A percentile compares a stretch with the other conserved stretches of the same genome.
Conservation (phyloP, 2,329 filamentous ascomycete species). For the Fusarium illudens region DNA sequence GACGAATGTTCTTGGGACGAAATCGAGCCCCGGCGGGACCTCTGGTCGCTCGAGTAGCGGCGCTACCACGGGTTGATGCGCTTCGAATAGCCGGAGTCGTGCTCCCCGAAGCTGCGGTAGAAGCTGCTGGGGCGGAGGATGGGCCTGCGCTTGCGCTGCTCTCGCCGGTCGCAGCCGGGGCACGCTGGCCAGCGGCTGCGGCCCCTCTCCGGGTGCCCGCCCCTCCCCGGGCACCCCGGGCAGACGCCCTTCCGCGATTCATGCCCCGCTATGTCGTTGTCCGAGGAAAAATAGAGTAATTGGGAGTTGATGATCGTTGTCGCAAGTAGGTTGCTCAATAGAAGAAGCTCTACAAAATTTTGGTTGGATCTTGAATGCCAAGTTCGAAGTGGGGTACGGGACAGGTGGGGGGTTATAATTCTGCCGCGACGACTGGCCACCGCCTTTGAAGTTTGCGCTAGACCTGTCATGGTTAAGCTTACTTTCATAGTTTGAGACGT, state of each 20-base stretch:
- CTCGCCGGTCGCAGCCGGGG: constrained; percentile 31
- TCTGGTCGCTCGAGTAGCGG: constrained; percentile 48
- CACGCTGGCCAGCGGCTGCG: constrained; percentile 39
- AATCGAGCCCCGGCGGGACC: constrained; percentile 53
- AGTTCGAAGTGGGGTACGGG: constrained; percentile 36
- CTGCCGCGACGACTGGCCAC: constrained; percentile 39
- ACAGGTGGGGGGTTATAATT: constrained; percentile 47
- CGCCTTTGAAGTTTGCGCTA: constrained; percentile 13
- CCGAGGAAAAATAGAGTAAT: not conserved
- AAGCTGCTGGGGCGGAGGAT: constrained; percentile 19
- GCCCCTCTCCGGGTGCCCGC: constrained; percentile 45
- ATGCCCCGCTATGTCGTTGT: constrained; percentile 29
- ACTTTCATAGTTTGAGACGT: not conserved
- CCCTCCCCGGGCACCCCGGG: constrained; percentile 46
- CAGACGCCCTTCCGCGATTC: constrained; percentile 46
- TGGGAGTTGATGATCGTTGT: constrained; percentile 6
- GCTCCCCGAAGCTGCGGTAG: constrained; percentile 29
- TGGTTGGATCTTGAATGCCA: constrained; percentile 29
- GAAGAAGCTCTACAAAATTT: constrained; percentile 44
- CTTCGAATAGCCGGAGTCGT: constrained; percentile 24
- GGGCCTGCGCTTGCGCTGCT: constrained; percentile 28
- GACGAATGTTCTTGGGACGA: constrained; percentile 57
- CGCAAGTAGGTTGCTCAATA: not conserved
- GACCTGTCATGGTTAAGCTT: not conserved
- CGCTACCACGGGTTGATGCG: constrained; percentile 45